Evolutionary conservation across 2,329 filamentous ascomycete species (phyloP), one percentile per base, ranked within the genome.

Genomic region (Saccharata proteae): DNA sequence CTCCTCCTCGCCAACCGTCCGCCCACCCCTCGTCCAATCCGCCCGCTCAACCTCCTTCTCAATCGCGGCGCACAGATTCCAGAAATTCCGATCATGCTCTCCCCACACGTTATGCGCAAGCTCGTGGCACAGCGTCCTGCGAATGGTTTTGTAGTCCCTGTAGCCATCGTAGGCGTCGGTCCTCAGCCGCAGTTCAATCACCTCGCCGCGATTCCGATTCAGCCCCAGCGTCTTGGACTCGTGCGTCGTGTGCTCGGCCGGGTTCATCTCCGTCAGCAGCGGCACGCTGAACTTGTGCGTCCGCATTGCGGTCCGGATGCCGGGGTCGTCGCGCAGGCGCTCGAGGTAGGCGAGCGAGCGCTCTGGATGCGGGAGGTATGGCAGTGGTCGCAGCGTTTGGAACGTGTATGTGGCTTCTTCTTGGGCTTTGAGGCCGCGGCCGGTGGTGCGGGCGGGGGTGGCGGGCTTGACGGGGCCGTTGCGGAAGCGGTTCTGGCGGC

Each of bases 141-240:
- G 72, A 29, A 98, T 92, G 0, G 80, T 86, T 45, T 79, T 78
- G 59, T 96, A 98, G 51, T 94, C 84, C 21, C 90, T 65, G 48
- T 93, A 96, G 1, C 90, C 90, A 52, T 93, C 85, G 51, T 90
- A 84, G 3, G 81, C 82, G 58, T 98, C 90, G 1, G 90, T 96
- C n/a, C 90, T 67, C 20, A 98, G 59, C 0, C 90, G 67, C 38
- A 98, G 58, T 64, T 96, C 86, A 35, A 98, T 93, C 1, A 84
- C 82, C 54, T 93, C 80, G 38, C 90, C 90, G 3, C 66, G 58
- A 49, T 96, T 94, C 8, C 84, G 67, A 51, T 98, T 98, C 23
- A 96, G 54, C 0, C 90, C 90, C 0, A 96, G 59, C 2, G 82
- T 86, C 26, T 83, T 70, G 29, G 76, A 76, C n/a, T 90, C 79